Conservation (phyloP, 345 rosid genomes). For the Linum trigynum region DNA sequence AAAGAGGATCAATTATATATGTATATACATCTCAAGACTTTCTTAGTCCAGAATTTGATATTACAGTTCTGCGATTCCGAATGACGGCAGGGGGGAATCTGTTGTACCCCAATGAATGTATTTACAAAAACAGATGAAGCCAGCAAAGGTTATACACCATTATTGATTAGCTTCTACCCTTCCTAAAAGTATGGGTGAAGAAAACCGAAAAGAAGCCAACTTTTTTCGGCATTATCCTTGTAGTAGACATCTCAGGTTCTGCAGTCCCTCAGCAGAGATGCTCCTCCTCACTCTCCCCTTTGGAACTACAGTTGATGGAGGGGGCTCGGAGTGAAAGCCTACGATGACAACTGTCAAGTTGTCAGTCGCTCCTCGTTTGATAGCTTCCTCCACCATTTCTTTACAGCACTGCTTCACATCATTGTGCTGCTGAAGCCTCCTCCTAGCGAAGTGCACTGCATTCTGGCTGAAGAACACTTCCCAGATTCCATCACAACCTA, state of each 20-base stretch:
- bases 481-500: conserved; percentile 85
- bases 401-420: conserved; percentile 58
- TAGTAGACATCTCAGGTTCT: conserved; percentile 27
- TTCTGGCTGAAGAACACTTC: conserved; percentile 70
- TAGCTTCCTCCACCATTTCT: conserved; percentile 71
- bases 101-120: neutral
- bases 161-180: conserved; percentile 11
- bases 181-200: neutral
- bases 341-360: conserved; percentile 71
- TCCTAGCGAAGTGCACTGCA: conserved; percentile 62
- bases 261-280: conserved; percentile 64
- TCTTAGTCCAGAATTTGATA: neutral
- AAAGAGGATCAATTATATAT: neutral
- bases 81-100: neutral
- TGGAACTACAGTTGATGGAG: conserved; percentile 37
- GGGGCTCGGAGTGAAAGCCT: conserved; percentile 53
- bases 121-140: neutral
- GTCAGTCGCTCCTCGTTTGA: conserved; percentile 46
- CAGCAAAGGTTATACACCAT: conserved; percentile 7
- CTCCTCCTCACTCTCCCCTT: conserved; percentile 43
- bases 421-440: conserved; percentile 64
- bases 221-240: conserved; percentile 25
- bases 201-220: neutral
- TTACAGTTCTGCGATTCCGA: neutral
- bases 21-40: neutral